Evolutionary conservation across 2,329 filamentous ascomycete species (phyloP), one percentile per base, ranked within the genome.

Genomic region (Fusarium sp.): DNA sequence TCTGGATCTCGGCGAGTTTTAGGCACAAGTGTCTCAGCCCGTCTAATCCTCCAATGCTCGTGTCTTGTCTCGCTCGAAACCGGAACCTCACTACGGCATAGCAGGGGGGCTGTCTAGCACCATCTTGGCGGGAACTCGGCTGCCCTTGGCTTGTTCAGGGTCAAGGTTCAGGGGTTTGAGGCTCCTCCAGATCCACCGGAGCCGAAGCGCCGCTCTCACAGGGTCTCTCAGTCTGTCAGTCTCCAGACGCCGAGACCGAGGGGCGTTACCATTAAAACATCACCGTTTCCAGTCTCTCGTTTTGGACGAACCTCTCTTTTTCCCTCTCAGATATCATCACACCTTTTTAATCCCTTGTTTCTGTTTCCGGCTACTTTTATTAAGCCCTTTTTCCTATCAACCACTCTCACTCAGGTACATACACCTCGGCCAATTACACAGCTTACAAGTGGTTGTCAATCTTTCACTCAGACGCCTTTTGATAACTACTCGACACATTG

Each of bases 241-340:
- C 58, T 49, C 24, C 34, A 63, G 58, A 47, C 51, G 51, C 59
- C 50, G 57, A 56, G 43, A 47, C 58, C 38, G 38, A 57, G 48
- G 43, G 58, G 32, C 21, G 42, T 38, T 40, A 46, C 51, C 65
- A 65, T 71, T 62, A 70, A 71, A 71, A 61, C 69, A 71, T 59
- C 53, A 52, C 50, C 42, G 48, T 49, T 56, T 48, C 64, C 49
- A 55, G 59, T 55, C 57, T 48, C 47, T 52, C 34, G 30, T 38
- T 30, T 12, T 42, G 54, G 56, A 19, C 34, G 34, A 36, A 36
- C 34, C 30, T 66, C 48, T 38, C 44, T 50, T 52, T 56, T 49
- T 58, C 45, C 28, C 42, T 34, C 23, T 42, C 47, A 53, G 34
- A n/a, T n/a, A 34, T 43, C 48, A 51, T 44, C 54, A 51, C 34